Evolutionary conservation across 129 eudicot species (phyloP), one percentile per base, ranked within the genome.

Genomic region (Logfia minima): DNA sequence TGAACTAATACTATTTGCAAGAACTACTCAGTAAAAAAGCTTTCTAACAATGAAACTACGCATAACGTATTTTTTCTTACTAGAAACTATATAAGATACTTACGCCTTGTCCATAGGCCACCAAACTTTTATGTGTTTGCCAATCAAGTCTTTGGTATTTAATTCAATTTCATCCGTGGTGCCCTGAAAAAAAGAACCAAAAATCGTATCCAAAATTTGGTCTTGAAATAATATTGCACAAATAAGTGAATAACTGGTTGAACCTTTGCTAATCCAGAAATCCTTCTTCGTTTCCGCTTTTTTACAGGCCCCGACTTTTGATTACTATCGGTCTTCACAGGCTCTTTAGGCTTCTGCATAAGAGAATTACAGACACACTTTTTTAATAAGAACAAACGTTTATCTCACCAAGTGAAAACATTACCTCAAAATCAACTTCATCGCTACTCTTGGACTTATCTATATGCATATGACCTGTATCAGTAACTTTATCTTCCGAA

Each of bases 51-150:
- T 11, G 65, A 23, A 18, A 68, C 37, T 39, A 32, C 66, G 21
- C 28, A 71, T 68, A 34, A 53, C 9, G 6, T 58, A 58, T 43
- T 43, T 43, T 43, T 22, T 79, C 22, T 26, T 8, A 51, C 13
- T 37, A 28, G 19, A 65, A 37, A 53, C 2, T 11, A 65, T 19
- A 41, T 31, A 58, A 68, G 21, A 26, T 43, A 89, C 97, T 87
- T 84, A 94, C 99, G 68, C 75, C 85, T 91, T 94, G 80, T 94
- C 99, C 87, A 94, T 81, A 31, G 99, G 99, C 99, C 99, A 94
- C 99, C 99, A 94, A 63, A 94, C 83, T 78, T 82, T 87, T 79
- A 94, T 84, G 68, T 88, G 89, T 81, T 84, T 80, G 23, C 87
- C 97, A 76, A 91, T 83, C 84, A 94, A 89, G 80, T 94, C 94